Base-by-base conservation (phyloP, 1,284 basidiomycete species). In the Puccinia coronata region DNA sequence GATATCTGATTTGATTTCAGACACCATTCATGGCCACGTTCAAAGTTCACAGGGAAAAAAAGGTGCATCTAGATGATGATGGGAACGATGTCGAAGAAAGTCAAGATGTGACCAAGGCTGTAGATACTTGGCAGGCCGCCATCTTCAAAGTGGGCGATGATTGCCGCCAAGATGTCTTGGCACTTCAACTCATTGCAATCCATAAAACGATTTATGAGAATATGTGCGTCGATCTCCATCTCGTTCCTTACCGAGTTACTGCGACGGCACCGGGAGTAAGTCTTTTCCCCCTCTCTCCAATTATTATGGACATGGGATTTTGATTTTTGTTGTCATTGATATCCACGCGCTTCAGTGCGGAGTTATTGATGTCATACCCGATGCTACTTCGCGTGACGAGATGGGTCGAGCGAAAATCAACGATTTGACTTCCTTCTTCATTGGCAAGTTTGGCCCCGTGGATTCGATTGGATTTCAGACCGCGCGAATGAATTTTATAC, bases 111-210 rank as follows among this genome's bases (percentile, higher is more conserved):
- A 90, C 88, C 67, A 89, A 89, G 73, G 89, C 92, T 84, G 93
- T 92, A 84, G 95, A 98, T 83, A 92, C 96, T 63, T 98, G 95
- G 96, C 95, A 98, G 84, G 92, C 94, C 83, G 97, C 97, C 11
- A 99, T 99, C 83, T 99, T 99, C 91, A 99, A 99, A 88, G 97
- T 99, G 82, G 97, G 97, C 76, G 97, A 99, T 86, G 97, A 99
- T 86, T 99, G 97, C 87, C 91, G 97, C 63, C 97, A 99, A 87
- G 97, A 99, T 84, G 92, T 98, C 28, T 90, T 99, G 55, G 97
- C 97, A 0, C 88, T 99, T 79, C 97, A 99, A 86, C 88, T 98
- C 83, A 99, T 99, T 83, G 97, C 97, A 12, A 98, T 99, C 94
- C 97, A 99, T 90, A 99, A 99, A 88, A 98, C 97, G 86, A 93